phyloP scores from a whole-genome alignment of 2,329 filamentous ascomycete genomes.

The Aspergillus pseudonomiae region DNA sequence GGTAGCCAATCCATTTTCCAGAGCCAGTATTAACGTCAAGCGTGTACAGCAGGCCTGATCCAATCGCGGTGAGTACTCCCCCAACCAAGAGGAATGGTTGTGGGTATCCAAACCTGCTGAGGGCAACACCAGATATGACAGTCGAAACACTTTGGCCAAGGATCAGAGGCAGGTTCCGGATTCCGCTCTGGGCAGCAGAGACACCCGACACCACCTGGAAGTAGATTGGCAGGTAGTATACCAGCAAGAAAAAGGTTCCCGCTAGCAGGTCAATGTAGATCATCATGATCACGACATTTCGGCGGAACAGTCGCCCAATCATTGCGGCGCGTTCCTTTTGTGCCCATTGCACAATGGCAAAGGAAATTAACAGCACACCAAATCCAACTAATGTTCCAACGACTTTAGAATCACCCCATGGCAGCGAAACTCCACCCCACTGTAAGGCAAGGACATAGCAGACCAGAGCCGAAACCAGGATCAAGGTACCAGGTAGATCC shows the following conservation, averaged over 20 bases:
- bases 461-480: slow-evolving; percentile 41
- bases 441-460: slow-evolving; percentile 50
- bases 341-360: not conserved
- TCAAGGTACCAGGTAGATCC: slow-evolving; percentile 44
- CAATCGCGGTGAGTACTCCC: slow-evolving; percentile 29
- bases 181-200: slow-evolving; percentile 38
- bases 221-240: slow-evolving; percentile 54
- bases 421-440: slow-evolving; percentile 42
- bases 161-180: slow-evolving; percentile 48
- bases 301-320: not conserved
- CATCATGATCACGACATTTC: not conserved
- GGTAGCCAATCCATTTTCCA: slow-evolving; percentile 43
- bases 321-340: not conserved
- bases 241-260: slow-evolving; percentile 31
- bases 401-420: slow-evolving; percentile 32
- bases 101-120: slow-evolving; percentile 30
- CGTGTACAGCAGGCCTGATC: slow-evolving; percentile 38
- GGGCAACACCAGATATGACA: slow-evolving; percentile 28
- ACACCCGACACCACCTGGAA: slow-evolving; percentile 41
- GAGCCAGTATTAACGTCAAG: slow-evolving; percentile 29
- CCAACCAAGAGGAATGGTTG: slow-evolving; percentile 32
- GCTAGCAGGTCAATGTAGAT: slow-evolving; percentile 21
- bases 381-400: slow-evolving; percentile 40
- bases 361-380: slow-evolving; percentile 38
- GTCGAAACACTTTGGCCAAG: slow-evolving; percentile 34